A percentile compares a stretch with the other conserved stretches of the same genome.
Evolutionary conservation across 805 yeast genomes (phyloP).

Genomic region (Candida alai): DNA sequence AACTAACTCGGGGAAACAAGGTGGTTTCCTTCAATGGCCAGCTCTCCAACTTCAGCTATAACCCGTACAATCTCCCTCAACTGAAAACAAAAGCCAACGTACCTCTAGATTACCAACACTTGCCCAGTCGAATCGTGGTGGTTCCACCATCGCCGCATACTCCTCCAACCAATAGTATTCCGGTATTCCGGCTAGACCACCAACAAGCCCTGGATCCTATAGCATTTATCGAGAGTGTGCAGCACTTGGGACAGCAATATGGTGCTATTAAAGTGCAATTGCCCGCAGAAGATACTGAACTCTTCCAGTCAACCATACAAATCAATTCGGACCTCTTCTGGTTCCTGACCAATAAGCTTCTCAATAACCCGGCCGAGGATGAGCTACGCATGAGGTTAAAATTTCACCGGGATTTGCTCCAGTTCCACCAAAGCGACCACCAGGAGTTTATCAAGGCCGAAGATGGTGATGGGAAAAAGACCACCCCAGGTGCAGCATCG

Average conservation of each 20-base stretch:
- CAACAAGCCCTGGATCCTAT: conserved; percentile 59
- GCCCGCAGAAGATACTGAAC: conserved; percentile 34
- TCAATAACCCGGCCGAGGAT: conserved; percentile 40
- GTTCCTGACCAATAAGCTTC: conserved; percentile 49
- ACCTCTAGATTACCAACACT: conserved; percentile 39
- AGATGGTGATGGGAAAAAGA: conserved; percentile 3
- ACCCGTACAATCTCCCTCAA: conserved; percentile 46
- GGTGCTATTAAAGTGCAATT: conserved; percentile 79
- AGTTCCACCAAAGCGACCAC: conserved; percentile 31
- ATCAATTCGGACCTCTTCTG: conserved; percentile 46
- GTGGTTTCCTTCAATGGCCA: conserved; percentile 20
- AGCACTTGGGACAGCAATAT: conserved; percentile 46
- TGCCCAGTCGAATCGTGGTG: conserved; percentile 24
- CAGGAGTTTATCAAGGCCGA: conserved; percentile 6
- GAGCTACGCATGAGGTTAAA: conserved; percentile 41
- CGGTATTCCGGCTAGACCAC: conserved; percentile 52
- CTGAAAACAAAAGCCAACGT: conserved; percentile 40
- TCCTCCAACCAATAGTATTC: conserved; percentile 32
- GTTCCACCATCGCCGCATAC: conserved; percentile 3
- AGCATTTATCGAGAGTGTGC: conserved; percentile 52
- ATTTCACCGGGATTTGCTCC: conserved; percentile 45
- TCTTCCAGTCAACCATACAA: conserved; percentile 19
- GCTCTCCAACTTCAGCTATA: conserved; percentile 28
- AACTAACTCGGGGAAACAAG: conserved; percentile 13
- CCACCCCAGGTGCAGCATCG: neutral